Evolutionary conservation across 176 grass and related monocot species (phyloP).

Genomic region (Bothriochloa decipiens): DNA sequence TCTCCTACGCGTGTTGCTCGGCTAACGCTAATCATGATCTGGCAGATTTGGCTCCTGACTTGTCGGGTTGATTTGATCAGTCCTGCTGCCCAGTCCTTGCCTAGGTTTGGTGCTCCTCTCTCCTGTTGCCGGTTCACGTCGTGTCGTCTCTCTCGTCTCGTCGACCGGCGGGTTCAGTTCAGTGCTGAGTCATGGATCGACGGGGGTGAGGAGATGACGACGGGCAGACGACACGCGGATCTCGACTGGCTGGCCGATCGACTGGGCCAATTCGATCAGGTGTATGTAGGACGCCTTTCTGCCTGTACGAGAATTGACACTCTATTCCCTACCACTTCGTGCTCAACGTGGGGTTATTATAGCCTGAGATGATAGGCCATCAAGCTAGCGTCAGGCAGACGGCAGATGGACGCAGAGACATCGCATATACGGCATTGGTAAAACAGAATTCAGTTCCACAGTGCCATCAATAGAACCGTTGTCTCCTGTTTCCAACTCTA

Average conservation of each 20-base stretch:
- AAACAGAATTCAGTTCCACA: not conserved
- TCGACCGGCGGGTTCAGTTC: not conserved
- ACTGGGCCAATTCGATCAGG: not conserved
- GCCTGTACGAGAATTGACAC: slow-evolving; percentile 23
- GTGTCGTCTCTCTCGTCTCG: slow-evolving; percentile 30
- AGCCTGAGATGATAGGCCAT: not conserved
- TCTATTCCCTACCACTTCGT: slow-evolving; percentile 5
- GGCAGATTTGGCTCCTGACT: slow-evolving; percentile 23
- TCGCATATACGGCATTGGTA: too few species aligned
- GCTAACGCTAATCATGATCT: slow-evolving; percentile 9
- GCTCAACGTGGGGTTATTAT: slow-evolving; percentile 21
- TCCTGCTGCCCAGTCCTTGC: not conserved
- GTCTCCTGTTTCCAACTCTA: not conserved
- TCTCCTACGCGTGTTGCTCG: not conserved
- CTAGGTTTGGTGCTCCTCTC: not conserved
- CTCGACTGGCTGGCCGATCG: not conserved
- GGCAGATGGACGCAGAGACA: too few species aligned
- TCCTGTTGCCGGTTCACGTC: slow-evolving; percentile 30
- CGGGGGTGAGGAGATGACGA: not conserved
- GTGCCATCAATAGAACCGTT: not conserved
- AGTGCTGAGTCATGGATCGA: not conserved
- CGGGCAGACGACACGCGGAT: not conserved
- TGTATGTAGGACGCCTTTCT: slow-evolving; percentile 6
- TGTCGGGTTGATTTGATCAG: not conserved
- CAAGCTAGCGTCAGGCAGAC: not conserved